Base-by-base conservation (phyloP, 2,329 filamentous ascomycete species). In the Cercospora nicotianae region DNA sequence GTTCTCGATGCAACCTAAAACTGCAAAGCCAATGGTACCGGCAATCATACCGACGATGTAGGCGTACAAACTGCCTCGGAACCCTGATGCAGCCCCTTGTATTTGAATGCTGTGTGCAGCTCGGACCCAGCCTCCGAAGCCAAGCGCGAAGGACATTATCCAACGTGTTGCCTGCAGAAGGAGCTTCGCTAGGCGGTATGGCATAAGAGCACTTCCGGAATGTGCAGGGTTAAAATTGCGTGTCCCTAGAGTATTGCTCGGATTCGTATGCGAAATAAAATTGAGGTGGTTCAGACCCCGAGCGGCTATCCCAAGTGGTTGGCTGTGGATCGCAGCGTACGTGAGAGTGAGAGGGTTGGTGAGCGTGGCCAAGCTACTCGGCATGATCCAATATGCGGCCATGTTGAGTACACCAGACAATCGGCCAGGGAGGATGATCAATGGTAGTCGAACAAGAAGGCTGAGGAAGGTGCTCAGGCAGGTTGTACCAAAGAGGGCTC, bases 51-150 rank as follows among this genome's bases (percentile, higher is more conserved):
- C 95, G 23, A 99, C 92, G 1, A 98, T 87, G 76, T 98, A 99
- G 2, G 94, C 95, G 78, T 99, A 99, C 26, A 95, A 85, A 74
- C 93, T 97, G 8, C 95, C 95, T 57, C 87, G 87, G 64, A 81
- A 59, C 66, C 79, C 74, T 60, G 77, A 75, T 83, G 85, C 66
- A 79, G 89, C 68, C 82, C 81, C 76, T 81, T 77, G 83, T 20
- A 95, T 83, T 62, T 86, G 84, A 3, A 97, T 83, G 79, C 91
- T 90, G 70, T 92, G 89, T 10, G 95, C 94, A 39, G 94, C 96
- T 58, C 92, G 91, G 8, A 98, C 92, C 95, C 95, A 99, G n/a
- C 93, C 94, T 3, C 92, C 94, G 80, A 98, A 96, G 0, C 94
- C 94, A 31, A 99, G 87, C 0, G 90, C 91, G 58, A 94, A 88